These are phyloP conservation scores for Chalciporus chontae DNA, from an alignment of 768 basidiomycete species.

Conservation along the genomic window DNA sequence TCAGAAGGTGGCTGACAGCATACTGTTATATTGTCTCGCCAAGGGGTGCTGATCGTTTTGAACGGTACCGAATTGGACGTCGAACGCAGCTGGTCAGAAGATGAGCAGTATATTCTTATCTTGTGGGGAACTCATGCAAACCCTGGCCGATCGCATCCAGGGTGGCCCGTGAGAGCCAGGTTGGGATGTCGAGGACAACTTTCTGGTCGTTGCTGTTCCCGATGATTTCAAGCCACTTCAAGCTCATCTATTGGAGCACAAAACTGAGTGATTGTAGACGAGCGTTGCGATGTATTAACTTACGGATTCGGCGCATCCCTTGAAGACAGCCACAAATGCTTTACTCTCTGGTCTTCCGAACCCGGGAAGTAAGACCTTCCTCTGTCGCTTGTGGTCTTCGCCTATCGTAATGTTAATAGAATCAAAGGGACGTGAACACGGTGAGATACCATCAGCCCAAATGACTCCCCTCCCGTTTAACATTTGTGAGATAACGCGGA, in stretches of 20 bases:
- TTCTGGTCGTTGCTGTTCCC: conserved; percentile 1
- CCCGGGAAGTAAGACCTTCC: conserved; percentile 52
- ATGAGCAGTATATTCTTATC: neutral
- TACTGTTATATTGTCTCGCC: conserved; percentile 7
- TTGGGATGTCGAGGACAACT: conserved; percentile 21
- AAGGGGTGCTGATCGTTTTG: conserved; percentile 12
- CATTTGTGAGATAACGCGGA: conserved; percentile 15
- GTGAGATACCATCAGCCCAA: conserved; percentile 39
- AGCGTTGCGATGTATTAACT: neutral
- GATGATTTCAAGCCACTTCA: conserved; percentile 24
- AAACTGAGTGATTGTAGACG: neutral
- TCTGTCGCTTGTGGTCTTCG: conserved; percentile 50
- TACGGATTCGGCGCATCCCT: conserved; percentile 31
- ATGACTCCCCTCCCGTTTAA: conserved; percentile 33
- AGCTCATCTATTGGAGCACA: conserved; percentile 14
- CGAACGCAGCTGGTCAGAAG: conserved; percentile 40
- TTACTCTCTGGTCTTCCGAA: conserved; percentile 52
- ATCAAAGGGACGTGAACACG: conserved; percentile 6
- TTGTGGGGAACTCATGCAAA: conserved; percentile 8
- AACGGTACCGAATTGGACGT: conserved; percentile 23
- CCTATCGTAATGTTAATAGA: conserved; percentile 16
- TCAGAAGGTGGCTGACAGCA: conserved; percentile 5
- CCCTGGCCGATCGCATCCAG: conserved; percentile 52
- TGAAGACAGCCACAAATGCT: conserved; percentile 49
- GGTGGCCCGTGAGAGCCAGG: conserved; percentile 41